Percentiles rank a stretch among this genome's conserved stretches.
These are phyloP conservation scores for Nicotiana rustica DNA, from an alignment of 305 asterid species.

Conservation along the genomic window DNA sequence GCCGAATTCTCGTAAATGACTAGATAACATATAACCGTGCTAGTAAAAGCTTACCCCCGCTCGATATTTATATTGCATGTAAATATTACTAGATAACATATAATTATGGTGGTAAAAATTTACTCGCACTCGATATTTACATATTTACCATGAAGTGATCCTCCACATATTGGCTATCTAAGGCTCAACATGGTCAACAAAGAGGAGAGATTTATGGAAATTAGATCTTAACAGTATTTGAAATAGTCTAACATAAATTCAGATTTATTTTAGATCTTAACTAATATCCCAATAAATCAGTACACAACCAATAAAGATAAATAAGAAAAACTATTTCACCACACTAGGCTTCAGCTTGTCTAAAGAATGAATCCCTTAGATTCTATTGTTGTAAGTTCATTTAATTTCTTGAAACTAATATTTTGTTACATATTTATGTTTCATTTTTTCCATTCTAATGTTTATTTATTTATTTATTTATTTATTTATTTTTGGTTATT, in stretches of 20 bases:
- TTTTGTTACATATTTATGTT: not conserved
- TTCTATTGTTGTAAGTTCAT: conserved; percentile 30
- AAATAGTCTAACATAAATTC: conserved; percentile 11
- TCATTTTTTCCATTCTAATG: not conserved
- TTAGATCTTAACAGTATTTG: not conserved
- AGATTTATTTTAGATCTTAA: not conserved
- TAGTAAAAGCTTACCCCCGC: too few species aligned
- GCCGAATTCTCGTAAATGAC: not conserved
- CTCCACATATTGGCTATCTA: too few species aligned
- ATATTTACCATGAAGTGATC: too few species aligned
- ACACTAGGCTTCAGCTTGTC: not conserved
- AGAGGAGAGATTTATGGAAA: conserved; percentile 23
- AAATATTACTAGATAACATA: too few species aligned
- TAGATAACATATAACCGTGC: too few species aligned
- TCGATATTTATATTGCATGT: too few species aligned
- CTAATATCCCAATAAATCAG: not conserved
- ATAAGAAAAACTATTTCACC: not conserved
- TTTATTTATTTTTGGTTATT: not conserved
- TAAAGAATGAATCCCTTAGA: conserved; percentile 12
- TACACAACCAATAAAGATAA: not conserved
- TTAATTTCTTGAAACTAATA: not conserved
- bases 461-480: too few species aligned
- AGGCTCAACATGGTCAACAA: not conserved
- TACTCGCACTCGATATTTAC: too few species aligned
- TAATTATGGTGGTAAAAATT: too few species aligned